Conservation (phyloP, 1,284 basidiomycete species). For the Ceratobasidium sp. region DNA sequence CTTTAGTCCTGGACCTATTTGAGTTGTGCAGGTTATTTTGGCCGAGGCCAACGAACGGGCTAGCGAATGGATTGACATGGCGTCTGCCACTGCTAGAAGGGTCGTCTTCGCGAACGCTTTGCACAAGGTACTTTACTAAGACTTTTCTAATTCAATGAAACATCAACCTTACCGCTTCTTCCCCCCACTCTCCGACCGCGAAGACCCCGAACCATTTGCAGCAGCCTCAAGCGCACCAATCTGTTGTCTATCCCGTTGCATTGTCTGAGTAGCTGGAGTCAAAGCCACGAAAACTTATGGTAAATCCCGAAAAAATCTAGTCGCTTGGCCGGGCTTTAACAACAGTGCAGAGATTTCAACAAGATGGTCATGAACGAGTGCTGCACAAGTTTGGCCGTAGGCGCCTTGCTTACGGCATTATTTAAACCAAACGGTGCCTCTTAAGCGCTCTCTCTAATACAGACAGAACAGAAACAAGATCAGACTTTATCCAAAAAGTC, state of each 20-base stretch:
- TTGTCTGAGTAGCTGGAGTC: background rate
- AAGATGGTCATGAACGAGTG: conserved; percentile 14
- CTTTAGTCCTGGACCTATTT: background rate
- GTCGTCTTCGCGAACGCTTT: conserved; percentile 1
- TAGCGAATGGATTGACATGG: background rate
- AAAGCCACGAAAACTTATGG: background rate
- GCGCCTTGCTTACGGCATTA: conserved; percentile 6
- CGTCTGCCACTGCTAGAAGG: background rate
- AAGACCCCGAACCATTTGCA: background rate
- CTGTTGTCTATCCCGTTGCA: background rate
- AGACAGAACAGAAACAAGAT: too few relatives aligned
- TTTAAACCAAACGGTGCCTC: background rate
- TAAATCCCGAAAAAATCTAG: background rate
- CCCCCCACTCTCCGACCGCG: background rate
- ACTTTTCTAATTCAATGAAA: background rate
- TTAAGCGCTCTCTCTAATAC: background rate
- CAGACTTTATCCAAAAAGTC: conserved; percentile 44
- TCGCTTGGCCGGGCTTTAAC: background rate
- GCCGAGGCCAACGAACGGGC: background rate
- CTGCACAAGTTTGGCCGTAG: conserved; percentile 4
- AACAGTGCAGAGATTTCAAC: background rate
- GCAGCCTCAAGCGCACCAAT: background rate
- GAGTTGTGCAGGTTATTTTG: background rate
- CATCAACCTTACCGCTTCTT: conserved; percentile 33
- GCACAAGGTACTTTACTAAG: too few relatives aligned